These are phyloP conservation scores for Aspergillus ochraceoroseus DNA, from an alignment of 2,329 filamentous ascomycete genomes.

Conservation along the genomic window DNA sequence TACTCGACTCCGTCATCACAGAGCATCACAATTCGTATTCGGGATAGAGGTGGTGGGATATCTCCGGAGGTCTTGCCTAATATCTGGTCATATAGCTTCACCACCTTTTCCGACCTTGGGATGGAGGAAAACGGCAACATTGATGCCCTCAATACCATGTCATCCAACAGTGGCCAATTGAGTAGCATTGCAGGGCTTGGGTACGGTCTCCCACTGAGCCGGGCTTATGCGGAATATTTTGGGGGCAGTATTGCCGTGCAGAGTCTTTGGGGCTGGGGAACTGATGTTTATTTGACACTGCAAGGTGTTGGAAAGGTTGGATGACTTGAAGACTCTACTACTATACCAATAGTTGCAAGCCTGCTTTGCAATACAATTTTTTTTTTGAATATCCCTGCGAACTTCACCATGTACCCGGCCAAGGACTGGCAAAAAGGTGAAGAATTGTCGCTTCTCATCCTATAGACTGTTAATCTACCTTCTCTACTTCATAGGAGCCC, in stretches of 20 bases:
- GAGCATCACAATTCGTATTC: constrained; percentile 89
- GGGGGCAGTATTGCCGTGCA: constrained; percentile 93
- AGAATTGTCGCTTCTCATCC: no score
- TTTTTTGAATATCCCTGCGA: no score
- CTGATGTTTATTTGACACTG: constrained; percentile 61
- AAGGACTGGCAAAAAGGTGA: no score
- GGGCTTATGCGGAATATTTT: constrained; percentile 97
- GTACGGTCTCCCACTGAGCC: constrained; percentile 82
- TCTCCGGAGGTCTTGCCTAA: constrained; percentile 74
- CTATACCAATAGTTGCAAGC: no score
- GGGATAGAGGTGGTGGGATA: constrained; percentile 93
- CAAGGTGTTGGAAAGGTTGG: constrained; percentile 54
- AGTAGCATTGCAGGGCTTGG: constrained; percentile 89
- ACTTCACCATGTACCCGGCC: no score
- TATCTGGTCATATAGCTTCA: constrained; percentile 97
- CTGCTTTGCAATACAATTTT: no score
- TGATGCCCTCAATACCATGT: constrained; percentile 71
- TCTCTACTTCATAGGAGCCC: no score
- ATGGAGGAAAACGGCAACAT: constrained; percentile 51
- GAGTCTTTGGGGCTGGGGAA: constrained; percentile 89
- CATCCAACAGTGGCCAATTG: constrained; percentile 63
- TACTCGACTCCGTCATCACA: constrained; percentile 52
- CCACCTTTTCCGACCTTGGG: constrained; percentile 75
- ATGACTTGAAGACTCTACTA: no score
- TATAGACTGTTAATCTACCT: no score